Percentiles rank a stretch among this genome's conserved stretches.
phyloP scores from a whole-genome alignment of 176 grass and related monocot species.

The Lolium perenne region DNA sequence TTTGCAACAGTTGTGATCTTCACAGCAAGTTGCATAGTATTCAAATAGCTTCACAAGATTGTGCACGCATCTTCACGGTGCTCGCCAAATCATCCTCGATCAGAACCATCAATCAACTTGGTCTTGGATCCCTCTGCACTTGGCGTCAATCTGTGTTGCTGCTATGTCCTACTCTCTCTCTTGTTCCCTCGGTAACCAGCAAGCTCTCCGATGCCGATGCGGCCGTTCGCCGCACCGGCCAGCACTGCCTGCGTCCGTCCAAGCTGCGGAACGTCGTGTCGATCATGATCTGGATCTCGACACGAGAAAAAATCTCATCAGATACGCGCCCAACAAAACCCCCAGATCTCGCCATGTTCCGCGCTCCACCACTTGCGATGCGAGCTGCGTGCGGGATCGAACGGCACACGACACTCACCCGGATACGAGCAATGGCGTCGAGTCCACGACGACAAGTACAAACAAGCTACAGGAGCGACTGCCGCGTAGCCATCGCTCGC shows the following conservation, averaged over 20 bases:
- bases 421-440: not conserved
- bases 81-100: not conserved
- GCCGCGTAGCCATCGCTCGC: constrained; percentile 36
- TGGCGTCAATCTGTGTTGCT: not conserved
- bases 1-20: not conserved
- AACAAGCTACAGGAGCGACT: not conserved
- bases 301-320: constrained; percentile 38
- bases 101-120: not conserved
- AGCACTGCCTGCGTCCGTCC: not conserved
- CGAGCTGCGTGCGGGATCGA: not conserved
- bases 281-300: constrained; percentile 38
- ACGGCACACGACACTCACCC: not conserved
- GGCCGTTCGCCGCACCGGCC: not conserved
- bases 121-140: not conserved
- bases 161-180: not conserved
- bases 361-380: not conserved
- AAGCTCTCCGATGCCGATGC: not conserved
- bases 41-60: not conserved
- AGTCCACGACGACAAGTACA: constrained; percentile 6
- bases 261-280: not conserved
- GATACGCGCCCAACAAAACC: constrained; percentile 30
- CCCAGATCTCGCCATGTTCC: constrained; percentile 39
- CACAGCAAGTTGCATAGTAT: not conserved
- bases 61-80: not conserved
- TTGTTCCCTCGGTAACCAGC: not conserved